Conservation (phyloP, 2,329 filamentous ascomycete species). For the Trichoderma gracile region DNA sequence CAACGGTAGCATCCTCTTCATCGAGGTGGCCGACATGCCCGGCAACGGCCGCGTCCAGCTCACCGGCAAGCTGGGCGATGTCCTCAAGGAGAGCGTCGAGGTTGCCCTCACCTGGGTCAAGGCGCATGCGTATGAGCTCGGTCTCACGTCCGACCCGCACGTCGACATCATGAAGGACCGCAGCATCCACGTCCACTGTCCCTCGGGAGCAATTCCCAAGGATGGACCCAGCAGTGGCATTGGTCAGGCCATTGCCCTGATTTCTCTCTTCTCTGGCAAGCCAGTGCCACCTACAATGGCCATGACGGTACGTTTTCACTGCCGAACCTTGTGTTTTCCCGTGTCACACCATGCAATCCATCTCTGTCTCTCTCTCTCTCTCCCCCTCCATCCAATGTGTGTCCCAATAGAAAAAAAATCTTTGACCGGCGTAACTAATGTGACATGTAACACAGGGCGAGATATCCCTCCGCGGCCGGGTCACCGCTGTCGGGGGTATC, state of each 20-base stretch:
- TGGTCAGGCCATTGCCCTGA: conserved; percentile 89
- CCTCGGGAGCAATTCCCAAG: conserved; percentile 91
- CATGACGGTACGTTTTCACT: conserved; percentile 71
- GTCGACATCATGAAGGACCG: conserved; percentile 96
- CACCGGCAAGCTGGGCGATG: conserved; percentile 93
- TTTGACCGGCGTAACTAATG: conserved; percentile 31
- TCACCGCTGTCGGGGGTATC: conserved; percentile 94
- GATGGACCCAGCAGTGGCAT: conserved; percentile 86
- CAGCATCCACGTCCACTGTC: conserved; percentile 94
- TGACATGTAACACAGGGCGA: conserved; percentile 53
- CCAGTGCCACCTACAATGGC: conserved; percentile 87
- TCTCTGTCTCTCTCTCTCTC: no score
- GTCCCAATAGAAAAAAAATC: background rate
- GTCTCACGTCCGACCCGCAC: conserved; percentile 74
- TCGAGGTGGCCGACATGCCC: conserved; percentile 97
- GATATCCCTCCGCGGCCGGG: conserved; percentile 79
- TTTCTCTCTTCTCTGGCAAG: conserved; percentile 84
- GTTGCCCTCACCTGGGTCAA: conserved; percentile 97
- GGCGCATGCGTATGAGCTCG: conserved; percentile 88
- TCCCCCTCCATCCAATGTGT: background rate
- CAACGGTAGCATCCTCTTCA: conserved; percentile 95
- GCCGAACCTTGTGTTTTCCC: conserved; percentile 3
- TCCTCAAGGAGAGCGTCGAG: conserved; percentile 95
- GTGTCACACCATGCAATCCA: conserved; percentile 27
- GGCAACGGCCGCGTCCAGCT: conserved; percentile 89